phyloP scores from a whole-genome alignment of 176 grass and related monocot genomes.

The Tillandsia fasciculata region DNA sequence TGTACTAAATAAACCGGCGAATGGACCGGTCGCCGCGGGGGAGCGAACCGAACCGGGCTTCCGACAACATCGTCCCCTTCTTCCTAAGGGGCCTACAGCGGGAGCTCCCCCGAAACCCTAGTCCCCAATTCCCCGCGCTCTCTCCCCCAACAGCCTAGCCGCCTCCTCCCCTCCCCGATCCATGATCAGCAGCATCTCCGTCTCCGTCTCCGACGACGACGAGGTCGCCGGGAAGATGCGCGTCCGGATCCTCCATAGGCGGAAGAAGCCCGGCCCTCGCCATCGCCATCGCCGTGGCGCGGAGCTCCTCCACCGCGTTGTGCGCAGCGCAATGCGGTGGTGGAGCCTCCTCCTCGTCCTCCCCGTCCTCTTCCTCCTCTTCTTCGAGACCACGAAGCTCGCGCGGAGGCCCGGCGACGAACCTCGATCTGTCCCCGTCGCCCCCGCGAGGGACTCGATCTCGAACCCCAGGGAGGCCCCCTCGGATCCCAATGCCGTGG shows the following conservation, averaged over 20 bases:
- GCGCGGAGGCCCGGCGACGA: constrained; percentile 6
- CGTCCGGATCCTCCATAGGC: constrained; percentile 40
- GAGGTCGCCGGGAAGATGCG: constrained; percentile 50
- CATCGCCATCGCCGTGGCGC: background rate
- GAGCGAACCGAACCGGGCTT: no score
- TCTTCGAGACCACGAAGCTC: constrained; percentile 36
- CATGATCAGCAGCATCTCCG: constrained; percentile 64
- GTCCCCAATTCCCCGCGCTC: background rate
- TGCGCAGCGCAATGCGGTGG: constrained; percentile 22
- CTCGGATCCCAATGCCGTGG: background rate
- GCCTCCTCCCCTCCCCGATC: background rate
- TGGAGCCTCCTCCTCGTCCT: constrained; percentile 42
- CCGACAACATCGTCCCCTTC: no score
- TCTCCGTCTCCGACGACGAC: constrained; percentile 84
- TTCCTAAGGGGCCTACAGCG: no score
- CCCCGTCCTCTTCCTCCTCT: constrained; percentile 38
- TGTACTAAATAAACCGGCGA: no score
- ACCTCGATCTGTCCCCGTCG: background rate
- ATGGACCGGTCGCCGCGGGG: no score
- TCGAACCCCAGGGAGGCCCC: background rate
- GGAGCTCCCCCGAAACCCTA: no score
- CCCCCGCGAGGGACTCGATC: background rate
- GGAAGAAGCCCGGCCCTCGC: constrained; percentile 23
- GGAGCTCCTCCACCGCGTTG: constrained; percentile 27
- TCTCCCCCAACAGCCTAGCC: constrained; percentile 17